Percentiles rank a stretch among this genome's conserved stretches.
Evolutionary conservation across 352 stramenopile species (phyloP).

Genomic region (Phytophthora macrochlamydospora): DNA sequence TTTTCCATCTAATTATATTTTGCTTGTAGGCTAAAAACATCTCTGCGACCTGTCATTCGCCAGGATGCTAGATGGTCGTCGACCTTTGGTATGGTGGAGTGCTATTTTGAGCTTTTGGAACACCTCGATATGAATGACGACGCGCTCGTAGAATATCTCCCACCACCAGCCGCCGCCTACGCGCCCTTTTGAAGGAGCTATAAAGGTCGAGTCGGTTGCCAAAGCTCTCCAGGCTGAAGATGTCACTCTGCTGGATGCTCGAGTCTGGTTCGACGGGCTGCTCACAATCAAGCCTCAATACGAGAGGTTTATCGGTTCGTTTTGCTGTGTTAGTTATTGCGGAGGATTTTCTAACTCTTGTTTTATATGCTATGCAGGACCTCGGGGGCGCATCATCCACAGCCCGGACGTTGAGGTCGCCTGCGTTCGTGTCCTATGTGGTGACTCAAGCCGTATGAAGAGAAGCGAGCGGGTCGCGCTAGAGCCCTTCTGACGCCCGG

Average conservation of each 20-base stretch:
- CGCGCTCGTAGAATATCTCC: not conserved
- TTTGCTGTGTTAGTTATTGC: not conserved
- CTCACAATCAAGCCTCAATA: not conserved
- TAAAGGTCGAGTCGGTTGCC: not conserved
- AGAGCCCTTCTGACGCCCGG: not conserved
- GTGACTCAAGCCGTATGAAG: not conserved
- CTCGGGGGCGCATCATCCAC: not conserved
- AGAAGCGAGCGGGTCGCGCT: not conserved
- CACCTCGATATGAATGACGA: not conserved
- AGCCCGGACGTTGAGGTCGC: not conserved
- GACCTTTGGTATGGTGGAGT: not conserved
- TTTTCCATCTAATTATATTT: not conserved
- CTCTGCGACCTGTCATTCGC: constrained; percentile 1
- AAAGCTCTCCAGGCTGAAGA: not conserved
- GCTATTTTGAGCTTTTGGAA: constrained; percentile 4
- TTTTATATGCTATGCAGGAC: not conserved
- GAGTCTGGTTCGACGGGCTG: not conserved
- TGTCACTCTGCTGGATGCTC: constrained; percentile 1
- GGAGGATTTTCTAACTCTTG: not conserved
- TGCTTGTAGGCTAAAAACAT: constrained; percentile 1
- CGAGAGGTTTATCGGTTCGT: not conserved
- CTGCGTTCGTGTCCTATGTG: not conserved
- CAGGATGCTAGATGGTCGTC: not conserved
- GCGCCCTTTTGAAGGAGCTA: not conserved
- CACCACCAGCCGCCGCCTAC: not conserved